These are phyloP conservation scores for Dimargaris cristalligena DNA, from an alignment of 192 early-diverging fungal species.

Conservation along the genomic window DNA sequence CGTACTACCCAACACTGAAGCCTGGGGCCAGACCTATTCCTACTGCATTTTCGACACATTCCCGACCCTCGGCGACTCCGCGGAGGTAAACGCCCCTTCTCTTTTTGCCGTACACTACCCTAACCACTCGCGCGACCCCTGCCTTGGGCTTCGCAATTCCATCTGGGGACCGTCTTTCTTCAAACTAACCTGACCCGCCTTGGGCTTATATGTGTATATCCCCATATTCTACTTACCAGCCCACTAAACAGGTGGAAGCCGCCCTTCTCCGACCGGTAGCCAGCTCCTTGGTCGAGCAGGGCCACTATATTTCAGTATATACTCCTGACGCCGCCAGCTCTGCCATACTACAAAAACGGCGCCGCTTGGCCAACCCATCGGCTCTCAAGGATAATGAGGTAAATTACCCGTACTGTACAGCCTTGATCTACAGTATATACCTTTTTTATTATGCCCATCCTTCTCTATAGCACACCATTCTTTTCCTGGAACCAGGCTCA, in stretches of 20 bases:
- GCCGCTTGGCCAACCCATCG: not conserved
- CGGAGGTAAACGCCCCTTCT: not conserved
- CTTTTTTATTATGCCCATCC: too few species aligned
- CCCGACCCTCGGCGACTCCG: not conserved
- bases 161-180: not conserved
- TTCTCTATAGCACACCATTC: too few species aligned
- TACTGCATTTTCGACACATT: conserved; percentile 5
- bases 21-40: not conserved
- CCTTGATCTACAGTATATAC: too few species aligned
- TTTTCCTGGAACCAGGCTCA: not conserved
- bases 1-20: conserved; percentile 5
- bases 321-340: not conserved
- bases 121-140: not conserved
- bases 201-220: too few species aligned
- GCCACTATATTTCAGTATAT: not conserved
- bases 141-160: not conserved
- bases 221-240: too few species aligned
- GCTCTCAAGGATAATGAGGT: too few species aligned
- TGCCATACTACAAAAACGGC: not conserved
- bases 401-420: too few species aligned
- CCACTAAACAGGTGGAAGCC: too few species aligned
- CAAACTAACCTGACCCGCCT: too few species aligned
- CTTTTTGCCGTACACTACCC: not conserved
- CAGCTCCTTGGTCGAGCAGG: not conserved
- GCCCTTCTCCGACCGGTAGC: not conserved